Conservation (phyloP, 2,329 filamentous ascomycete species). For the Fusarium udum region DNA sequence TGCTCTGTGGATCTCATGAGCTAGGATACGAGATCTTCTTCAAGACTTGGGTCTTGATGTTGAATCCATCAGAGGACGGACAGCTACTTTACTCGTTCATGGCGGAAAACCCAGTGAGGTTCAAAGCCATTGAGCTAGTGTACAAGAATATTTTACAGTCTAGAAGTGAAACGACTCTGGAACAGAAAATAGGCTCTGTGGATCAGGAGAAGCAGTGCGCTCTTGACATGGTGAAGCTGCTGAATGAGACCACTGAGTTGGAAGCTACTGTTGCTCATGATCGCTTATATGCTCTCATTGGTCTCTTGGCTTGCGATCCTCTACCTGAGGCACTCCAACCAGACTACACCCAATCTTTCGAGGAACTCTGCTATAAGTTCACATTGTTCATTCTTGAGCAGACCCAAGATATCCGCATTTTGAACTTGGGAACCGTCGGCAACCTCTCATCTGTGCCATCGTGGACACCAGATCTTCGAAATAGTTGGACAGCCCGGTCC, state of each 20-base stretch:
- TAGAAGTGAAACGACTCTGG: fast-evolving
- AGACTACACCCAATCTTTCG: not conserved
- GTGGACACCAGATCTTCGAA: conserved; percentile 12
- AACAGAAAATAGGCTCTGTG: fast-evolving
- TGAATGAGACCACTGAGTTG: conserved; percentile 13
- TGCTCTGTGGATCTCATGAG: not conserved
- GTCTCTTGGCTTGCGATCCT: conserved; percentile 4
- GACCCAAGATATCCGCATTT: not conserved
- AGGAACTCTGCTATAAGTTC: not conserved
- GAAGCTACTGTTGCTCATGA: conserved; percentile 25
- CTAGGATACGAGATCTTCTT: conserved; percentile 14
- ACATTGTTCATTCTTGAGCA: not conserved
- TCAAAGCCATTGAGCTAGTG: not conserved
- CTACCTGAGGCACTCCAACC: not conserved
- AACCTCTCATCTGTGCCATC: not conserved
- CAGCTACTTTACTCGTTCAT: conserved; percentile 10
- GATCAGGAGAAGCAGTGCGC: not conserved
- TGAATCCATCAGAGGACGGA: not conserved
- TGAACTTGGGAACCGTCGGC: not conserved
- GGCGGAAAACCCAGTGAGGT: not conserved
- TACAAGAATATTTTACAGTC: not conserved
- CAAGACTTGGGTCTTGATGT: conserved; percentile 6
- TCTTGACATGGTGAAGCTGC: not conserved
- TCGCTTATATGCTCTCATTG: conserved; percentile 9
- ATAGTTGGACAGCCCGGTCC: conserved; percentile 3